Base-by-base conservation (phyloP, 2,329 filamentous ascomycete species). In the Fusarium brevicatenulatum region DNA sequence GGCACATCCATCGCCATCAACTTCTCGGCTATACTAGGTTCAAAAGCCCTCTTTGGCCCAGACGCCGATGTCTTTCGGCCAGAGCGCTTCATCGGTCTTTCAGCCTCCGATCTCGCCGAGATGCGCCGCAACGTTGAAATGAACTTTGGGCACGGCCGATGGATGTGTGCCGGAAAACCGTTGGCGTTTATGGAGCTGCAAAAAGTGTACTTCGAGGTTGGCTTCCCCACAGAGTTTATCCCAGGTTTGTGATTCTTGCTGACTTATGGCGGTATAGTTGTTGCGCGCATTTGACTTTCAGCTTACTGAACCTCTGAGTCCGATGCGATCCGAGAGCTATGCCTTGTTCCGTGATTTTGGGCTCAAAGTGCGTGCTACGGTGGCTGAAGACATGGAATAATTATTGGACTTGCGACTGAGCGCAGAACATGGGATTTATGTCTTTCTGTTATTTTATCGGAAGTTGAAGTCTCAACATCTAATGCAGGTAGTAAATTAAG, bases 111-210 rank as follows among this genome's bases (percentile, higher is more conserved):
- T 2, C 49, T 66, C 2, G 60, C 60, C 4, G 63, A 66, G 4
- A 65, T 66, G 47, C 63, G 63, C 2, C 60, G 60, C 2, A 66
- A 66, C 12, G 60, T 66, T 3, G 63, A 65, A 9, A 64, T 66
- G 28, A 66, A 47, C 7, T 66, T 57, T 43, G 63, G 63, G 0
- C 12, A 66, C 9, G 60, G 60, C 12, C 63, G 63, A 2, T 66
- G 47, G 49, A 66, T 66, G 60, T 66, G 63, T 11, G 63, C 63
- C 2, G 63, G 63, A 3, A 66, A 66, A 3, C 60, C 60, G 3
- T 6, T 66, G 13, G 63, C 63, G 2, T 42, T 65, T 13, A 66
- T 66, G 60, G 60, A 65, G 12, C 4, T 66, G 0, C 49, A 66
- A 2, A 66, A 66, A 4, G 60, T 57, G 3, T 66, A 49, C 4